Percentiles rank a stretch among this genome's conserved stretches.
These are phyloP conservation scores for Penicillium sp. DNA, from an alignment of 2,329 filamentous ascomycete genomes.

Conservation along the genomic window DNA sequence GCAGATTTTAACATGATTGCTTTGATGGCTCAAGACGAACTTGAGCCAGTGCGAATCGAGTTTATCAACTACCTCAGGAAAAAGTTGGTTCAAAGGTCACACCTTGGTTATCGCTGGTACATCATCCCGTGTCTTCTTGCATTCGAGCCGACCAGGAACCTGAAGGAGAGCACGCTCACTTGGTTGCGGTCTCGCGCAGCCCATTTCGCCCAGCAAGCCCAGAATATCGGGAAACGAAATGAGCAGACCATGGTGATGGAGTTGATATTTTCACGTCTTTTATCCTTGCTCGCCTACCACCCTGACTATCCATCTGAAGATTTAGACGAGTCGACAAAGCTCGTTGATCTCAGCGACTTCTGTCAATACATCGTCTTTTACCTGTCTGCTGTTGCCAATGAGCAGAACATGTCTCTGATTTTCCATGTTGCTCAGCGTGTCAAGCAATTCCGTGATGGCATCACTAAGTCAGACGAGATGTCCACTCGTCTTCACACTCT, in stretches of 20 bases:
- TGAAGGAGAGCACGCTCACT: slow-evolving; percentile 75
- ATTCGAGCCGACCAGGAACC: slow-evolving; percentile 76
- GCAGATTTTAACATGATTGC: slow-evolving; percentile 79
- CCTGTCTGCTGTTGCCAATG: slow-evolving; percentile 75
- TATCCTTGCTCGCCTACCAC: slow-evolving; percentile 89
- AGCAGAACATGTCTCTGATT: slow-evolving; percentile 83
- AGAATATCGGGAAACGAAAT: slow-evolving; percentile 35
- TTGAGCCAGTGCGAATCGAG: slow-evolving; percentile 69
- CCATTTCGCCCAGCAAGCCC: slow-evolving; percentile 56
- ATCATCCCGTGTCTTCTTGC: slow-evolving; percentile 86
- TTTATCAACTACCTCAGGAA: slow-evolving; percentile 90
- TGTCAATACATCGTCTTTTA: slow-evolving; percentile 90
- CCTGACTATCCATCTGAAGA: slow-evolving; percentile 68
- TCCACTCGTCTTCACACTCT: slow-evolving; percentile 70
- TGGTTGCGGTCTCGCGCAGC: slow-evolving; percentile 84
- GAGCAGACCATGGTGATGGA: slow-evolving; percentile 70
- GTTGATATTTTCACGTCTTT: slow-evolving; percentile 73
- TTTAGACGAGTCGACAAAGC: slow-evolving; percentile 45
- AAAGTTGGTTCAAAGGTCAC: slow-evolving; percentile 49
- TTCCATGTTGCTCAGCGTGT: slow-evolving; percentile 90
- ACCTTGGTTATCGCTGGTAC: slow-evolving; percentile 84
- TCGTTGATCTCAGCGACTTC: slow-evolving; percentile 71
- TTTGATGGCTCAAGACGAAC: slow-evolving; percentile 75
- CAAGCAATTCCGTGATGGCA: slow-evolving; percentile 82
- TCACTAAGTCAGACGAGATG: slow-evolving; percentile 56